Conservation (phyloP, 1,284 basidiomycete genomes). For the Wallemia mellicola region DNA sequence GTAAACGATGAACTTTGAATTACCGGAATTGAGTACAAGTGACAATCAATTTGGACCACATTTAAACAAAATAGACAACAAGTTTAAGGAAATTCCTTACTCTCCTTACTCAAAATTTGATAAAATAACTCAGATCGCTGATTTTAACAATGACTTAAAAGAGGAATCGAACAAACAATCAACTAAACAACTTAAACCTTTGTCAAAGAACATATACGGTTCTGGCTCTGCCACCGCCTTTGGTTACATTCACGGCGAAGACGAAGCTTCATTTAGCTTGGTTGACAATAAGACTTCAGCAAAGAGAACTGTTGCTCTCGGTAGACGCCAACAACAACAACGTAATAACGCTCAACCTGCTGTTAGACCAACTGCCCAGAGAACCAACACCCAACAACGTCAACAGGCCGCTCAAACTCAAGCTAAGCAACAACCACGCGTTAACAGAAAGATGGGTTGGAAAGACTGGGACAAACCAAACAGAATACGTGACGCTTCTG, state of each 20-base stretch:
- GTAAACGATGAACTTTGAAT: neutral
- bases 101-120: slow-evolving; percentile 94
- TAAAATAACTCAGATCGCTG: slow-evolving; percentile 87
- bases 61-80: neutral
- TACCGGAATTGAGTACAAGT: neutral
- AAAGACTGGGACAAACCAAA: slow-evolving; percentile 27
- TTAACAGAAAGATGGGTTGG: slow-evolving; percentile 5
- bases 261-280: slow-evolving; percentile 88
- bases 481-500: slow-evolving; percentile 72
- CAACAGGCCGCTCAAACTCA: neutral
- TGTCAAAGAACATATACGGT: slow-evolving; percentile 36
- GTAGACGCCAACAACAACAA: neutral
- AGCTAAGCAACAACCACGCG: slow-evolving; percentile 5
- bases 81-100: slow-evolving; percentile 36
- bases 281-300: slow-evolving; percentile 49
- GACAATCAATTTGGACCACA: neutral
- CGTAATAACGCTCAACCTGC: neutral
- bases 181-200: slow-evolving; percentile 25
- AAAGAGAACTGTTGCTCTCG: neutral
- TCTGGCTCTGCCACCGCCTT: slow-evolving; percentile 61
- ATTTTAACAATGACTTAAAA: slow-evolving; percentile 47
- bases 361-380: neutral
- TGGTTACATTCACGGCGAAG: slow-evolving; percentile 92
- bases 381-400: neutral
- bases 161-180: slow-evolving; percentile 16